Base-by-base conservation (phyloP, 2,329 filamentous ascomycete genomes). In the Coniosporium uncinatum region DNA sequence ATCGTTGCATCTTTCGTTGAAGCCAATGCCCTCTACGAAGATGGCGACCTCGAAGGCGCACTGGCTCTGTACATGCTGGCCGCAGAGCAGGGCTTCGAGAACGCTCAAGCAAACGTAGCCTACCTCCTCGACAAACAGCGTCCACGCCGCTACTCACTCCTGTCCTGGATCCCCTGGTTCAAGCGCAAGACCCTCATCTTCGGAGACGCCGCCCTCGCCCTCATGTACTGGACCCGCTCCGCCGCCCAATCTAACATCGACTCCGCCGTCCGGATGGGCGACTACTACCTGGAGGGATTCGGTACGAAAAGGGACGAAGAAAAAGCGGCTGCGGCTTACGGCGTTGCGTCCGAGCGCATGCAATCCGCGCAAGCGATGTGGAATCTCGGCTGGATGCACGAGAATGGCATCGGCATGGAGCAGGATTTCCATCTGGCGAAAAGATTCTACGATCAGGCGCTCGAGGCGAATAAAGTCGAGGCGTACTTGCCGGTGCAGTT, bases 351-450 rank as follows among this genome's bases (percentile, higher is more conserved):
- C 0, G 93, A 98, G 57, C 6, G 33, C 8, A 19, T 35, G 14
- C 85, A 89, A 56, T 95, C 88, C 52, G 93, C 91, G 3, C 94
- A 98, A 64, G 93, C 94, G 14, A 79, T 96, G 43, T 98, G 89
- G 78, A 97, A 98, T 54, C 72, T 98, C 14, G 94, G 93, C 4
- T 98, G 93, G 93, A 97, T 98, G 91, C 89, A 98, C 56, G 93
- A 98, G 64, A 96, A 97, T 55, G 93, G 93, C 5, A 75, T 97
- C 38, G 88, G 90, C 2, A 78, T 97, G 17, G 84, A 86, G 41
- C 93, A 98, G 59, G 93, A 98, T 58, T 98, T 94, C 60, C 93
- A 98, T 57, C 80, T 98, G 42, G 93, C 94, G 2, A 98, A 98
- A 66, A 76, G 93, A 41, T 95, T 90, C 64, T 98, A 98, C 57